Base-by-base conservation (phyloP, 2,329 filamentous ascomycete genomes). In the Botryosphaeria dothidea region DNA sequence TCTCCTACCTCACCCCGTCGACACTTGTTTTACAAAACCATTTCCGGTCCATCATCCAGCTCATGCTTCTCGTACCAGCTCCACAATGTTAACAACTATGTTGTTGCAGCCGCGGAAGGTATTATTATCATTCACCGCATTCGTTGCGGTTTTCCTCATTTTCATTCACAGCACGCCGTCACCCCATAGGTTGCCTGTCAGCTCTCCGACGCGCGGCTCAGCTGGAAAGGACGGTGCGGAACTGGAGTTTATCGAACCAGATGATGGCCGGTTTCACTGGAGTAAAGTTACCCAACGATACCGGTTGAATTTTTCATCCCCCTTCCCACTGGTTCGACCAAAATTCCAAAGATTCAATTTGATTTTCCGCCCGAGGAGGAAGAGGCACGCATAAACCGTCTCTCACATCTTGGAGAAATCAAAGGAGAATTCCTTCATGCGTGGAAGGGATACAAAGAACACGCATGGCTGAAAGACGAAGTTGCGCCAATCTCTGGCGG, bases 391-490 rank as follows among this genome's bases (percentile, higher is more conserved):
- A 67, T 67, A 0, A 49, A 71, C 45, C 74, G 76, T 34, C 71
- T 74, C 34, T 52, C 67, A 43, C 67, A 74, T 43, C 67, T 71
- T 15, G 41, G 65, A 19, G 69, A 71, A 29, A 73, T 78, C 15
- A 73, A 73, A 64, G 68, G 67, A 7, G 73, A 74, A n/a, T 76
- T 77, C 56, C 45, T 69, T 54, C 72, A 73, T 62, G 71, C 69
- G 41, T 90, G 87, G 86, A 71, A 75, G 8, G 85, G 84, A 15
- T 91, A 91, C 75, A 87, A 83, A 71, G 80, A 81, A 62, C 75
- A 85, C 69, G 89, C 88, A 0, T 91, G 88, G 87, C 82, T 84
- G 70, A 81, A 84, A 54, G 88, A 91, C 72, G 88, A 89, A 68
- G 78, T 90, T 61, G 79, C 80, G 31, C 88, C 88, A 3, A 69